These are phyloP conservation scores for Trypanosoma vivax DNA, from an alignment of 208 protist genomes.

Conservation along the genomic window DNA sequence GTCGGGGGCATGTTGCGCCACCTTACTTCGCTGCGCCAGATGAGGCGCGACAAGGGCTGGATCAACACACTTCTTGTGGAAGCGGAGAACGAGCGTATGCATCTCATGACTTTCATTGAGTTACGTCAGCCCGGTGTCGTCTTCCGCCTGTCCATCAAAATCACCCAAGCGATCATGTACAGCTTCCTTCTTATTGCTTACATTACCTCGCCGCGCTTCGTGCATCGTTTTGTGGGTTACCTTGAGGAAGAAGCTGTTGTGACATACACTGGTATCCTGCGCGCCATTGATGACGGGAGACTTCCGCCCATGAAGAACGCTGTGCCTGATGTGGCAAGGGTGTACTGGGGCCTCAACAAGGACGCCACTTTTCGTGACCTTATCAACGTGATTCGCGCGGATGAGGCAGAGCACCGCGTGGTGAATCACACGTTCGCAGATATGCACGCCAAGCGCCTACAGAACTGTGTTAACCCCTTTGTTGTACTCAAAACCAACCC, in stretches of 20 bases:
- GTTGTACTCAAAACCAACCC: constrained; percentile 6
- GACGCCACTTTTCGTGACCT: constrained; percentile 65
- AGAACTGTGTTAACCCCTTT: constrained; percentile 9
- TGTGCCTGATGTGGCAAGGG: constrained; percentile 69
- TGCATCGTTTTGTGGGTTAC: constrained; percentile 57
- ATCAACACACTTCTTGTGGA: constrained; percentile 89
- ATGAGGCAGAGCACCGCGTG: constrained; percentile 80
- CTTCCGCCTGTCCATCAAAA: constrained; percentile 33
- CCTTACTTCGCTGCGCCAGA: constrained; percentile 54
- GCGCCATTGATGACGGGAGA: constrained; percentile 26
- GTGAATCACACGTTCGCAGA: constrained; percentile 77
- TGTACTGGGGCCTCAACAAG: constrained; percentile 63
- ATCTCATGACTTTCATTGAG: constrained; percentile 80
- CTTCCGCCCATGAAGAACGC: constrained; percentile 13
- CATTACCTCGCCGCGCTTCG: constrained; percentile 31
- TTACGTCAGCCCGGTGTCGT: constrained; percentile 34
- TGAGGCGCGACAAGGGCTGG: constrained; percentile 82
- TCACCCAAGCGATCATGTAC: constrained; percentile 53
- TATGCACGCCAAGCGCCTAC: constrained; percentile 20
- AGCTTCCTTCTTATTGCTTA: constrained; percentile 50
- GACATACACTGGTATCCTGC: constrained; percentile 25
- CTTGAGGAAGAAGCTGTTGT: constrained; percentile 27
- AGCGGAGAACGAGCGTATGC: constrained; percentile 94
- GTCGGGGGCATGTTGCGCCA: constrained; percentile 72
- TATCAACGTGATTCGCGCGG: constrained; percentile 56